These are phyloP conservation scores for Huntiella abstrusa DNA, from an alignment of 2,329 filamentous ascomycete genomes.

Conservation along the genomic window DNA sequence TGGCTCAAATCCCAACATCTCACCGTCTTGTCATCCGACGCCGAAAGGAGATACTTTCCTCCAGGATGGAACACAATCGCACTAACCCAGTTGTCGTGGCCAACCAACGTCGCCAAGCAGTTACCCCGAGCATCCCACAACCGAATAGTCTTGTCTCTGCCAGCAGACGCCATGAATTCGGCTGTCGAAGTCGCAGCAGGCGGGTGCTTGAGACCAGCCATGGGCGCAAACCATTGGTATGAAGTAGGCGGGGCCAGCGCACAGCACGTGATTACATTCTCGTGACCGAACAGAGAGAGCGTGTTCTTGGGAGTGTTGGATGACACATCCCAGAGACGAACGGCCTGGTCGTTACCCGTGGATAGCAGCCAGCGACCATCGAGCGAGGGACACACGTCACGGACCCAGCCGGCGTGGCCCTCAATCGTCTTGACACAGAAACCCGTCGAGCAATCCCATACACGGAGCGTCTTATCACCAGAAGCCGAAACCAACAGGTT, in stretches of 20 bases:
- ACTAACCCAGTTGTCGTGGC: slow-evolving; percentile 90
- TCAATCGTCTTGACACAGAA: slow-evolving; percentile 82
- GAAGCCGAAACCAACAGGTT: slow-evolving; percentile 77
- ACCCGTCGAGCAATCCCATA: slow-evolving; percentile 88
- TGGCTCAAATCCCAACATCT: slow-evolving; percentile 87
- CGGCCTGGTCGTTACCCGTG: slow-evolving; percentile 64
- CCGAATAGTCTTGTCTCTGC: slow-evolving; percentile 76
- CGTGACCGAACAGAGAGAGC: slow-evolving; percentile 66
- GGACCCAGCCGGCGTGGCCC: slow-evolving; percentile 80
- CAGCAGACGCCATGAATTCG: slow-evolving; percentile 79
- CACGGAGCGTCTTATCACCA: slow-evolving; percentile 63
- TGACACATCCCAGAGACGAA: slow-evolving; percentile 69
- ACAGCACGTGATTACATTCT: slow-evolving; percentile 73
- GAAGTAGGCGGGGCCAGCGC: slow-evolving; percentile 63
- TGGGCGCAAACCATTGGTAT: slow-evolving; percentile 55
- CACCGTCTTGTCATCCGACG: slow-evolving; percentile 77
- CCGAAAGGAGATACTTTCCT: slow-evolving; percentile 74
- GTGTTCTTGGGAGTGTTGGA: slow-evolving; percentile 49
- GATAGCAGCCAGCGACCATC: slow-evolving; percentile 74
- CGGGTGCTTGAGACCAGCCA: slow-evolving; percentile 70
- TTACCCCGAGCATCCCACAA: slow-evolving; percentile 77
- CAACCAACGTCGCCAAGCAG: slow-evolving; percentile 63
- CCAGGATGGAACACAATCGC: slow-evolving; percentile 76
- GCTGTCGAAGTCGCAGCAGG: slow-evolving; percentile 55
- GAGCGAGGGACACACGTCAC: slow-evolving; percentile 62